These are phyloP conservation scores for Crepidotus variabilis DNA, from an alignment of 768 basidiomycete species.

Conservation along the genomic window DNA sequence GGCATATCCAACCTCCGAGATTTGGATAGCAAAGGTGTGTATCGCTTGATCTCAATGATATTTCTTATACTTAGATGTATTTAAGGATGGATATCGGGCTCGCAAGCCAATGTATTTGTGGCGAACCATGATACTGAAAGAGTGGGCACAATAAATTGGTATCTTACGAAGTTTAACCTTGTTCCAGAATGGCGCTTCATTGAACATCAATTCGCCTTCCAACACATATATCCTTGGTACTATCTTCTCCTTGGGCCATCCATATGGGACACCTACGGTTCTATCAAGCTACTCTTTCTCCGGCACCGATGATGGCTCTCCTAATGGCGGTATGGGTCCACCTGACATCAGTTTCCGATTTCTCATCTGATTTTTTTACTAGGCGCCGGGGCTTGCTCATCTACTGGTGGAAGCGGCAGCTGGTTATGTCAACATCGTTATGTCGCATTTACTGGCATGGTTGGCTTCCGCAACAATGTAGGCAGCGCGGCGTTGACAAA, in stretches of 20 bases:
- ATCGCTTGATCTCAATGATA: neutral
- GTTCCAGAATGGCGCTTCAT: constrained; percentile 45
- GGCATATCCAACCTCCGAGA: constrained; percentile 50
- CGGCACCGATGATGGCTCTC: constrained; percentile 51
- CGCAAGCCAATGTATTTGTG: constrained; percentile 59
- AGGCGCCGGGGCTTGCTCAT: constrained; percentile 49
- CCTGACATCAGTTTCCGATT: too few species aligned
- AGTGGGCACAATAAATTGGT: constrained; percentile 18
- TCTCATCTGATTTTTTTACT: too few species aligned
- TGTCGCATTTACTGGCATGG: constrained; percentile 55
- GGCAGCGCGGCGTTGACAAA: constrained; percentile 46
- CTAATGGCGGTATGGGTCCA: constrained; percentile 48
- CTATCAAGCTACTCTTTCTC: constrained; percentile 57
- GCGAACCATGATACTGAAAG: constrained; percentile 71
- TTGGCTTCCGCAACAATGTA: constrained; percentile 60
- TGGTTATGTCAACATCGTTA: constrained; percentile 70
- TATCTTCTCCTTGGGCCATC: constrained; percentile 63
- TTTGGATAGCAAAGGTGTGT: constrained; percentile 44
- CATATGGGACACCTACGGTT: constrained; percentile 64
- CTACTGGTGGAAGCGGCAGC: constrained; percentile 47
- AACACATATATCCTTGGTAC: constrained; percentile 60
- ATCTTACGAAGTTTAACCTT: neutral
- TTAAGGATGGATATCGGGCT: constrained; percentile 55
- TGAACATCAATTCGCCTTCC: constrained; percentile 58
- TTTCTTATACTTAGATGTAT: neutral